phyloP scores from a whole-genome alignment of 1,284 basidiomycete genomes.

The Boletus holoroseus region DNA sequence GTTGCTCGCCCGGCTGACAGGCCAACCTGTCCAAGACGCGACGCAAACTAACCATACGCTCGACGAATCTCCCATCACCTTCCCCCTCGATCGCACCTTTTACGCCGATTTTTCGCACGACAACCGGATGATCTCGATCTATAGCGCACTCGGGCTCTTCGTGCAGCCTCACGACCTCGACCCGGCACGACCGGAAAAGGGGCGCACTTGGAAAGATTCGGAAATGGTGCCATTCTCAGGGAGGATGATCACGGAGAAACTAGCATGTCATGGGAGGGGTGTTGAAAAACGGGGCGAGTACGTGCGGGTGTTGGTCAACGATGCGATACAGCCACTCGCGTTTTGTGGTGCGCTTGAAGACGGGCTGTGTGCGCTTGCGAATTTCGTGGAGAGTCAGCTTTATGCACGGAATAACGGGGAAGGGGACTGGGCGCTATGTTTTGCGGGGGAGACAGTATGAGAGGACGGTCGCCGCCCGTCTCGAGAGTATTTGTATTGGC shows the following conservation, averaged over 20 bases:
- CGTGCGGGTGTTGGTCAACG: conserved; percentile 62
- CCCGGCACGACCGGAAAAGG: conserved; percentile 30
- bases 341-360: conserved; percentile 50
- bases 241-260: conserved; percentile 56
- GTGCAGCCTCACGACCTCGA: conserved; percentile 39
- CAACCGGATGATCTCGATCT: conserved; percentile 73
- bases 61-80: conserved; percentile 52
- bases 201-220: conserved; percentile 50
- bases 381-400: conserved; percentile 63
- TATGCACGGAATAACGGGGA: conserved; percentile 60
- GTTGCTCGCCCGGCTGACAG: conserved; percentile 72
- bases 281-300: conserved; percentile 32
- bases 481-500: neutral
- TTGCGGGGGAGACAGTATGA: neutral
- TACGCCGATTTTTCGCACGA: conserved; percentile 80
- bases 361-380: conserved; percentile 52
- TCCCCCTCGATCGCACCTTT: conserved; percentile 60
- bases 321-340: conserved; percentile 54
- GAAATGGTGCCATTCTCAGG: conserved; percentile 57
- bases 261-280: conserved; percentile 38
- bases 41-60: conserved; percentile 79
- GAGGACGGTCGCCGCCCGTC: neutral
- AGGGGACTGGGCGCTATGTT: conserved; percentile 59
- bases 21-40: conserved; percentile 52
- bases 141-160: conserved; percentile 68